Conservation (phyloP, 805 yeast genomes). For the Starmerella asiatica region DNA sequence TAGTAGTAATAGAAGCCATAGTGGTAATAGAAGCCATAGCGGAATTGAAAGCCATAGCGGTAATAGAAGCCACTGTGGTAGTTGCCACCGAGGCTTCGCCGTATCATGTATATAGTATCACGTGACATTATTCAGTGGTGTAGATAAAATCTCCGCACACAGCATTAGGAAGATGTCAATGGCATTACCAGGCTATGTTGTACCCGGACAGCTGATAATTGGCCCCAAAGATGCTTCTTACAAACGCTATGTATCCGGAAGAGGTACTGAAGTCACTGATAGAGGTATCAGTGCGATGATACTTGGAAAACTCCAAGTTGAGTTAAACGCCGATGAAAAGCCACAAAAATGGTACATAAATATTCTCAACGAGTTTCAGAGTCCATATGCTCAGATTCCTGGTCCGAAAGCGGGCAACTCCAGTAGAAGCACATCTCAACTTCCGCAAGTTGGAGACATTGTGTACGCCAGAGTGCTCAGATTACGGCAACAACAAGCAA, state of each 20-base stretch:
- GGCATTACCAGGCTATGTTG: slow-evolving; percentile 36
- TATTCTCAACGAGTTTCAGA: slow-evolving; percentile 21
- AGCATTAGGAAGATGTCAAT: too few relatives aligned
- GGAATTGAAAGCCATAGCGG: too few relatives aligned
- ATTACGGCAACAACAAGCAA: slow-evolving; percentile 55
- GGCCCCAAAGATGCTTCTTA: slow-evolving; percentile 34
- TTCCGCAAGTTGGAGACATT: slow-evolving; percentile 75
- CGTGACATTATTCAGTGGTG: neutral
- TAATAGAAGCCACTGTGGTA: too few relatives aligned
- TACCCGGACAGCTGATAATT: slow-evolving; percentile 74
- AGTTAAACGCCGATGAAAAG: slow-evolving; percentile 19
- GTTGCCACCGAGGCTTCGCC: too few relatives aligned
- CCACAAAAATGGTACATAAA: slow-evolving; percentile 14
- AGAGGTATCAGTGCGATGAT: slow-evolving; percentile 42
- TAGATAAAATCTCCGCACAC: too few relatives aligned
- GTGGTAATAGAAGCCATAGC: too few relatives aligned
- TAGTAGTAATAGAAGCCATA: too few relatives aligned
- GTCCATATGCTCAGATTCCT: slow-evolving; percentile 18
- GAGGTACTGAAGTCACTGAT: slow-evolving; percentile 45
- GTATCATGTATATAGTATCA: too few relatives aligned
- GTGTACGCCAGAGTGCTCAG: slow-evolving; percentile 66
- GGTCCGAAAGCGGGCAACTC: slow-evolving; percentile 10
- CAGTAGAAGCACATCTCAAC: slow-evolving; percentile 15
- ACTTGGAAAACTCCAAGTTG: slow-evolving; percentile 41
- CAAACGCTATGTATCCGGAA: slow-evolving; percentile 42